Conservation (phyloP, 495 filamentous ascomycete genomes). For the Letharia columbiana region DNA sequence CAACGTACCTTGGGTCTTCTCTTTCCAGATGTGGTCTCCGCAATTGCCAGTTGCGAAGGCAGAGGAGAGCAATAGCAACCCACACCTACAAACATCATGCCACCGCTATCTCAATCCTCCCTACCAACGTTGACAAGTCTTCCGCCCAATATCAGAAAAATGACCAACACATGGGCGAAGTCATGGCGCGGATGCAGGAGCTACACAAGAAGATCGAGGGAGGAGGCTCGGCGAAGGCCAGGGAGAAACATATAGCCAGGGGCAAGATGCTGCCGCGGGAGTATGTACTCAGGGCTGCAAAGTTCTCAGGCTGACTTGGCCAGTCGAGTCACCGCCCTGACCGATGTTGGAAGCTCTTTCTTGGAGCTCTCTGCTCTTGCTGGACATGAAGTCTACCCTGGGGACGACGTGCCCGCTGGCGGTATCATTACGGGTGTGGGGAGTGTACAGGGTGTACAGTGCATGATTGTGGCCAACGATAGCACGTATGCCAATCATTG, state of each 20-base stretch:
- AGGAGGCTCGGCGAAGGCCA: slow-evolving; percentile 75
- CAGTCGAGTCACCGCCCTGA: slow-evolving; percentile 68
- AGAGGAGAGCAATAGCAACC: slow-evolving; percentile 37
- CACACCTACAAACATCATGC: slow-evolving; percentile 63
- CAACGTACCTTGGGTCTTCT: not conserved
- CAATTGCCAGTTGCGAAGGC: not conserved
- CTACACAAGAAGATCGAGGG: slow-evolving; percentile 62
- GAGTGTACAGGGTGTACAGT: slow-evolving; percentile 79
- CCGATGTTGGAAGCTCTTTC: slow-evolving; percentile 86
- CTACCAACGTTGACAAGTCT: slow-evolving; percentile 64
- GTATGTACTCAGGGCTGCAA: slow-evolving; percentile 25
- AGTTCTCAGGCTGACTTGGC: slow-evolving; percentile 3
- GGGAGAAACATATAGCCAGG: slow-evolving; percentile 77
- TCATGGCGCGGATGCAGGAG: slow-evolving; percentile 53
- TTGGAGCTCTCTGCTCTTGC: slow-evolving; percentile 84
- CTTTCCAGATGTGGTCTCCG: not conserved
- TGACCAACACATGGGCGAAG: slow-evolving; percentile 63
- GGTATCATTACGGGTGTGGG: slow-evolving; percentile 93
- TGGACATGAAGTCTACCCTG: slow-evolving; percentile 76
- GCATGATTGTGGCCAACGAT: slow-evolving; percentile 94
- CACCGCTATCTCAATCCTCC: slow-evolving; percentile 66
- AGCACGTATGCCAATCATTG: slow-evolving; percentile 50
- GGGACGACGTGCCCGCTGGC: slow-evolving; percentile 76
- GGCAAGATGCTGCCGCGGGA: slow-evolving; percentile 95
- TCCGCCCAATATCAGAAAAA: slow-evolving; percentile 79